These are phyloP conservation scores for Protomyces arabidopsidicola DNA, from an alignment of 1,139 yeast species.

Conservation along the genomic window DNA sequence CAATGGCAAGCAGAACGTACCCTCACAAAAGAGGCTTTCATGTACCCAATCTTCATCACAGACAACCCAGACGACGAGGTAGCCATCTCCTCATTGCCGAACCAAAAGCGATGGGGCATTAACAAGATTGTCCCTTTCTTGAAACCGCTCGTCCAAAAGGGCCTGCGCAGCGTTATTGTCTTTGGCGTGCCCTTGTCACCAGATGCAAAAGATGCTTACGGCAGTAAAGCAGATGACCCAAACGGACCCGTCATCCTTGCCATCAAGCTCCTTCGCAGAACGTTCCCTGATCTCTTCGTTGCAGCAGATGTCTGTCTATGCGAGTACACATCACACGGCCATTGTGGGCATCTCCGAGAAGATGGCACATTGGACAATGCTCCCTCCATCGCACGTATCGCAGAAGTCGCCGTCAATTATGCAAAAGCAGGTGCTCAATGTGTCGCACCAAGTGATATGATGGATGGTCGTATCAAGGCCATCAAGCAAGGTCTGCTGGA, in stretches of 20 bases:
- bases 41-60: conserved; percentile 83
- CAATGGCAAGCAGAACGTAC: conserved; percentile 89
- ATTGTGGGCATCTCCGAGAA: conserved; percentile 82
- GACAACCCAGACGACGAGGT: conserved; percentile 79
- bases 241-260: conserved; percentile 88
- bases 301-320: conserved; percentile 95
- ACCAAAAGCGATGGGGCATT: conserved; percentile 74
- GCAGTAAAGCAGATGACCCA: conserved; percentile 93
- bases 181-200: conserved; percentile 84
- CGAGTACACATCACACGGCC: conserved; percentile 95
- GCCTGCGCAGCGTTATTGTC: conserved; percentile 75
- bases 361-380: conserved; percentile 83
- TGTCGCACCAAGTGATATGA: conserved; percentile 98
- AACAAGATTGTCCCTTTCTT: conserved; percentile 74
- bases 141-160: conserved; percentile 64
- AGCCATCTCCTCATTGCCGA: conserved; percentile 71
- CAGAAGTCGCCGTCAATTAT: conserved; percentile 91
- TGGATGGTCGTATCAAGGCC: conserved; percentile 88
- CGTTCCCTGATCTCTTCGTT: conserved; percentile 77
- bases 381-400: conserved; percentile 71
- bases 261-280: conserved; percentile 56
- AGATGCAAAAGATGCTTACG: conserved; percentile 71
- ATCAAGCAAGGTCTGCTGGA: conserved; percentile 79
- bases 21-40: conserved; percentile 63
- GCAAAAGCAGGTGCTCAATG: conserved; percentile 70